Percentiles rank a stretch among this genome's conserved stretches.
Evolutionary conservation across 148 eudicot genomes (phyloP).

Genomic region (Camellia japonica): DNA sequence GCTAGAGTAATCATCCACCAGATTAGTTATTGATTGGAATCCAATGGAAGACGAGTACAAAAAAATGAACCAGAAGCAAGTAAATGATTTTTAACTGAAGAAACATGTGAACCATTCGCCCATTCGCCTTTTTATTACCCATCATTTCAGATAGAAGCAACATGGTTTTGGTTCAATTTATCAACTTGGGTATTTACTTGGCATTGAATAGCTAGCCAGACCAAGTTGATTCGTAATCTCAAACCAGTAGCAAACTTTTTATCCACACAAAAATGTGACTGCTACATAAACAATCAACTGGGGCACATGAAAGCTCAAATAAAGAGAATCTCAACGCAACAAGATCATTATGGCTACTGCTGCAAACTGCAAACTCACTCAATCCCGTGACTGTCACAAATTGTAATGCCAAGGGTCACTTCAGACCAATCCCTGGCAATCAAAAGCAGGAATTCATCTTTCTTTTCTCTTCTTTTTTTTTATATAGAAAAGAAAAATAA

Average conservation of each 20-base stretch:
- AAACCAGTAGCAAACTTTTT: conserved; percentile 4
- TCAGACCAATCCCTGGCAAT: neutral
- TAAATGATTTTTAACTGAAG: neutral
- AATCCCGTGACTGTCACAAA: conserved; percentile 38
- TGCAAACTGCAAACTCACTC: conserved; percentile 28
- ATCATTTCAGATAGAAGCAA: neutral
- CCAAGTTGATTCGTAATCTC: neutral
- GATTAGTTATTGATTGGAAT: neutral
- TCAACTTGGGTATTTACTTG: neutral
- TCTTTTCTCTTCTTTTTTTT: too few relatives aligned
- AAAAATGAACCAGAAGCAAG: neutral
- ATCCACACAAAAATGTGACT: neutral
- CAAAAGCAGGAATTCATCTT: neutral
- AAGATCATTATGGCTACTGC: conserved; percentile 19
- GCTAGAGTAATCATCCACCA: neutral
- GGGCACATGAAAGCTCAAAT: conserved; percentile 39
- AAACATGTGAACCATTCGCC: neutral
- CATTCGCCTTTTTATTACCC: neutral
- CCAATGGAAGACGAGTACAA: neutral
- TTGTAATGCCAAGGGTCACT: conserved; percentile 9
- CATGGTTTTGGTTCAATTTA: neutral
- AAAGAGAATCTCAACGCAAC: conserved; percentile 14
- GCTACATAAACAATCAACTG: conserved; percentile 1
- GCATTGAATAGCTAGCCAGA: conserved; percentile 2
- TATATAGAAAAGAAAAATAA: too few relatives aligned